Evolutionary conservation across 768 basidiomycete species (phyloP), one percentile per base, ranked within the genome.

Genomic region (Sporobolomyces phaffii): DNA sequence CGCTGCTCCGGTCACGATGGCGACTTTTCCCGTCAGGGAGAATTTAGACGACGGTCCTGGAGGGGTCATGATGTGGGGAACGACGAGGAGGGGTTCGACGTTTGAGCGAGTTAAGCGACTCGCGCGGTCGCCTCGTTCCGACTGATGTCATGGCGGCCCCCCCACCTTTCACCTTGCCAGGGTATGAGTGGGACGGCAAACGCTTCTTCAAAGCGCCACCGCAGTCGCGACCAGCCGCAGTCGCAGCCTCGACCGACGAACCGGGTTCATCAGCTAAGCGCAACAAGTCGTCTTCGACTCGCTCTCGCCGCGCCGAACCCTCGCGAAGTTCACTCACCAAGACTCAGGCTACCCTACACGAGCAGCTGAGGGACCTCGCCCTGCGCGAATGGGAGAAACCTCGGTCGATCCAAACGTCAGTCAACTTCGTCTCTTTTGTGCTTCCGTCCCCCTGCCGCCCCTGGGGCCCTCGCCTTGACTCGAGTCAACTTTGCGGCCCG

Each of bases 121-220:
- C n/a, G n/a, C n/a, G n/a, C n/a, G n/a, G n/a, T n/a, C n/a, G n/a
- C n/a, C n/a, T n/a, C n/a, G n/a, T n/a, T n/a, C n/a, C n/a, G n/a
- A n/a, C n/a, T n/a, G n/a, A n/a, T n/a, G n/a, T n/a, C n/a, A 64
- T 57, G 56, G 18, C 43, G 15, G 29, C 58, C 3, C 20, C 45
- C 2, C 20, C 50, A 22, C 64, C 56, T 5, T 29, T 70, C 15
- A 17, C 20, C 22, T 40, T 69, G 8, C 69, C 69, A 0, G 69
- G 69, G 11, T 70, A 65, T 40, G 20, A 20, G 9, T 70, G 40
- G 38, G 69, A 70, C 49, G 48, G 45, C 28, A 65, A 64, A 18
- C 38, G 64, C 17, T 70, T 53, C 64, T 70, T 48, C 64, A 70
- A 65, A 28, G 34, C 53, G 2, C n/a, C 40, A 26, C 15, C 29